These are phyloP conservation scores for Globisporangium takayamanum DNA, from an alignment of 352 stramenopile species.

Conservation along the genomic window DNA sequence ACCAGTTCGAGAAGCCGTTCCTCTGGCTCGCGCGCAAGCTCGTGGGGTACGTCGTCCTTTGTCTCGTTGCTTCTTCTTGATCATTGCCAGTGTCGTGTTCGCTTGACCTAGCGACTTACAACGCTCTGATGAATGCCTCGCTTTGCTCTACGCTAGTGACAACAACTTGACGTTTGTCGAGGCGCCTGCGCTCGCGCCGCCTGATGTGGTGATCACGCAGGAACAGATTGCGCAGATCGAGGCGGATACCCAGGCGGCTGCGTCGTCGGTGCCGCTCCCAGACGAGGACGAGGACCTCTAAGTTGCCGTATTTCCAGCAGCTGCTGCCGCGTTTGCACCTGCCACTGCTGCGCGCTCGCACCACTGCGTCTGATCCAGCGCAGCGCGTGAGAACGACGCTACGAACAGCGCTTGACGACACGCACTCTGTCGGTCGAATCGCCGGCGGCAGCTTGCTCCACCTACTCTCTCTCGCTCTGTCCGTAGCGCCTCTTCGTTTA, in stretches of 20 bases:
- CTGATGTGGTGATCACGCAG: conserved; percentile 95
- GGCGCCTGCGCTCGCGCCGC: conserved; percentile 93
- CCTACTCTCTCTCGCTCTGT: not conserved
- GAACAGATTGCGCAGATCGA: conserved; percentile 92
- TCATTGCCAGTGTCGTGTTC: not conserved
- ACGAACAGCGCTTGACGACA: too few relatives aligned
- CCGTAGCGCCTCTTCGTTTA: conserved; percentile 15
- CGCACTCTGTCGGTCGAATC: not conserved
- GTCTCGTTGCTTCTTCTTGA: not conserved
- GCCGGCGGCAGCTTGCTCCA: not conserved
- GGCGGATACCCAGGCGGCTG: conserved; percentile 86
- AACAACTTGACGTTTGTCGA: conserved; percentile 99
- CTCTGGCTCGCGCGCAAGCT: conserved; percentile 99
- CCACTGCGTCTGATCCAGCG: not conserved
- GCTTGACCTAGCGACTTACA: conserved; percentile 6
- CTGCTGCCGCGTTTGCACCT: not conserved
- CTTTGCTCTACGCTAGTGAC: conserved; percentile 55
- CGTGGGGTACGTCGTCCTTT: conserved; percentile 67
- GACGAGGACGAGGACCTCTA: conserved; percentile 98
- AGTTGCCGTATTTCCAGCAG: conserved; percentile 28
- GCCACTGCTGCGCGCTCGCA: not conserved
- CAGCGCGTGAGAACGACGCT: too few relatives aligned
- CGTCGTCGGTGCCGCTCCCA: conserved; percentile 90
- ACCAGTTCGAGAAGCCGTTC: conserved; percentile 99
- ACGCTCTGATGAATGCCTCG: conserved; percentile 9